A percentile compares a stretch with the other conserved stretches of the same genome.
Evolutionary conservation across 139 green algal species (phyloP).

Genomic region (Protoeuglena noctilucae): DNA sequence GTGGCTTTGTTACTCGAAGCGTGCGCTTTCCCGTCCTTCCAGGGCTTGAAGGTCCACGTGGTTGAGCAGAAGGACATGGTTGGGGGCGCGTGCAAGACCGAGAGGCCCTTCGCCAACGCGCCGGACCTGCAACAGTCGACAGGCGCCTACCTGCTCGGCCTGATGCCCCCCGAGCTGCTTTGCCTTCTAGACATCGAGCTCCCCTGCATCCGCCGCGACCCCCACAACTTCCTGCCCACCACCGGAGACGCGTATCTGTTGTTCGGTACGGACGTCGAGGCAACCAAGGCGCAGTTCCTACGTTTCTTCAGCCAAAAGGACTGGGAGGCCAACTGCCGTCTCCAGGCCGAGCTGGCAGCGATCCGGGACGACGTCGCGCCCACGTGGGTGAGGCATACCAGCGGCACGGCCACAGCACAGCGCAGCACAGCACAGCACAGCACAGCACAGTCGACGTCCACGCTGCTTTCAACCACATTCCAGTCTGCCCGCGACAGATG

Average conservation of each 20-base stretch:
- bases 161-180: slow-evolving; percentile 41
- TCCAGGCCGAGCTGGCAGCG: too few relatives aligned
- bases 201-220: slow-evolving; percentile 20
- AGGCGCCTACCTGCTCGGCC: slow-evolving; percentile 43
- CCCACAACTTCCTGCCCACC: slow-evolving; percentile 48
- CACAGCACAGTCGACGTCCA: too few relatives aligned
- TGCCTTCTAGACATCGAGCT: slow-evolving; percentile 18
- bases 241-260: slow-evolving; percentile 26
- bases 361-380: too few relatives aligned
- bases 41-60: slow-evolving; percentile 16
- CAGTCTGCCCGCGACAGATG: too few relatives aligned
- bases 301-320: slow-evolving; percentile 34
- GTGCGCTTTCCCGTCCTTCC: not conserved
- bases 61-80: slow-evolving; percentile 25
- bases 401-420: not conserved
- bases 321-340: slow-evolving; percentile 26
- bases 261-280: slow-evolving; percentile 16
- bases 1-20: not conserved
- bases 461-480: too few relatives aligned
- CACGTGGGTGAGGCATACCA: slow-evolving; percentile 6
- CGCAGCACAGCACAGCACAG: not conserved
- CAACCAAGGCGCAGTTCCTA: slow-evolving; percentile 21
- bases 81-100: slow-evolving; percentile 37
- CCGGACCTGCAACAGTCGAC: slow-evolving; percentile 31
- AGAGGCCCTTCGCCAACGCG: slow-evolving; percentile 34